phyloP scores from a whole-genome alignment of 148 eudicot species.

The Rheum nobile region DNA sequence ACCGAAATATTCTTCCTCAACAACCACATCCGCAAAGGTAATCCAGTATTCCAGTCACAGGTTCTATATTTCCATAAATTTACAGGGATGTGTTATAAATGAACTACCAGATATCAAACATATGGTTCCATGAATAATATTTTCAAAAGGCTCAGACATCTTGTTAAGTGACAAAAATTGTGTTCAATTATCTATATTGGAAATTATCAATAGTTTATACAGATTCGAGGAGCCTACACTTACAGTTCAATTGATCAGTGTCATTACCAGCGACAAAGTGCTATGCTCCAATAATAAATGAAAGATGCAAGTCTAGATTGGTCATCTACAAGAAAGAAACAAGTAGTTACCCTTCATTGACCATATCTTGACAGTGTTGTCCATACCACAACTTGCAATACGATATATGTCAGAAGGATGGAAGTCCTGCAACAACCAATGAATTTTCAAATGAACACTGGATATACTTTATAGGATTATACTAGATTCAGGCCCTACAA shows the following conservation, averaged over 20 bases:
- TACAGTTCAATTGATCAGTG: neutral
- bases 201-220: neutral
- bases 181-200: neutral
- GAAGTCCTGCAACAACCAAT: constrained; percentile 46
- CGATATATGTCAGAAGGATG: constrained; percentile 96
- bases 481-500: neutral
- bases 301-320: neutral
- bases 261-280: neutral
- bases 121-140: neutral
- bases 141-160: neutral
- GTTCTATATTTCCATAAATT: neutral
- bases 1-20: neutral
- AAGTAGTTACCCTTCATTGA: constrained; percentile 77
- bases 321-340: neutral
- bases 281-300: neutral
- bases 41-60: neutral
- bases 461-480: neutral
- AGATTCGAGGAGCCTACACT: neutral
- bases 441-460: neutral
- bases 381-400: constrained; percentile 99
- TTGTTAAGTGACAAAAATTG: neutral
- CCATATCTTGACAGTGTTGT: constrained; percentile 95
- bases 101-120: neutral
- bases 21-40: neutral
- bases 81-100: neutral